Evolutionary conservation across 1,139 yeast genomes (phyloP), one percentile per base, ranked within the genome.

Genomic region (Yamadazyma kanchanaburiensis): DNA sequence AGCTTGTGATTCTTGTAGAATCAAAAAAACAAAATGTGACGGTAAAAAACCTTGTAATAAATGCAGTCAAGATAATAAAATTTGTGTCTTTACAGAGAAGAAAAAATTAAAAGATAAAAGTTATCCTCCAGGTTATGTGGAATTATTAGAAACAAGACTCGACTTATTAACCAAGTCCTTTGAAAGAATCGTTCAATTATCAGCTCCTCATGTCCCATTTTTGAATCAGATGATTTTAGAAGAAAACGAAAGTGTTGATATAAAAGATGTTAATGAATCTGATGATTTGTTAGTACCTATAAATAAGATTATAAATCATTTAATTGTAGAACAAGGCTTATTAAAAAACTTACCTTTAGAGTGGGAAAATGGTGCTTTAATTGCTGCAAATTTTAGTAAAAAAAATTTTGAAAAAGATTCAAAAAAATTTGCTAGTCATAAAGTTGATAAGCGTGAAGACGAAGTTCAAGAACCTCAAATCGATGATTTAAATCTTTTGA

Each of bases 1-100:
- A 49, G 94, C 94, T 5, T 83, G 94, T 46, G 91, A 83, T 51
- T 76, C 83, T 31, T 83, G 94, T 55, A 65, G 89, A 30, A 73
- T 80, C 48, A 80, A 80, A 49, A 81, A 79, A 56, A 78, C 86
- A 9, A 78, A 80, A 46, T 83, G 89, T 55, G 87, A 83, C 43
- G 94, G 94, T 12, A 71, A 74, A 40, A 80, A 80, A 47, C 91
- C 94, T 2, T 83, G 94, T 48, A 69, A 76, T 24, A 66, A 82
- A 31, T 83, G 94, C 50, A 58, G 71, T 8, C 64, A 71, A 28
- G 89, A 82, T 47, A 82, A 83, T 53, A 82, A 80, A 51, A 70
- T 82, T 24, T 83, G 94, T 55, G 80, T 84, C 0, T 83, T 80
- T 48, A 76, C 85, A 16, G 86, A 81, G 40, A 72, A 80, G 59